Evolutionary conservation across 768 basidiomycete species (phyloP), one percentile per base, ranked within the genome.

Genomic region (Agrocybe praecox): DNA sequence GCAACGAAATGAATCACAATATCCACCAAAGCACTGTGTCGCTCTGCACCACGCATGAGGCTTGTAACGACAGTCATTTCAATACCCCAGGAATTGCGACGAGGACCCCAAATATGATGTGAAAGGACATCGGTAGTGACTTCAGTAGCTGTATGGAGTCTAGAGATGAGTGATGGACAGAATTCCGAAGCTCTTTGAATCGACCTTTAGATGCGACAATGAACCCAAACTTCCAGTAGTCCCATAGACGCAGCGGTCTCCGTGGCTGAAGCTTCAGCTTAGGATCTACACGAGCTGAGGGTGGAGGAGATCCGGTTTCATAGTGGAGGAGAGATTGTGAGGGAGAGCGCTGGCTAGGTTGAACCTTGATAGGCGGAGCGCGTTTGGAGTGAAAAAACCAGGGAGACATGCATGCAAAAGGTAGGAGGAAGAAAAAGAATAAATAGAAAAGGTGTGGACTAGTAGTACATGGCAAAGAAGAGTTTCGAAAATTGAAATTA

Each of bases 11-110:
- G 48, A 79, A 83, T 63, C 57, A 90, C 89, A 45, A 98, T 87
- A 64, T 96, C 91, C 5, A 92, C 87, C 14, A 99, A 79, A 43
- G 87, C 84, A 10, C 90, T 88, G 70, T 96, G 92, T 29, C 84
- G 80, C 14, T 87, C 87, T 29, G 90, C 85, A 40, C 93, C 92
- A 52, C 95, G 86, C 80, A 95, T 90, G 65, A 96, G 80, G 56
- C 84, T 86, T n/a, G 84, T 84, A 14, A 94, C 82, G 26, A 96
- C 80, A 2, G 96, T 96, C 91, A 98, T 93, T 73, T 92, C 90
- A 52, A 95, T 87, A 0, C 95, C 94, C 96, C 96, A 99, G 6
- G 89, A 87, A 67, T 90, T 90, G 67, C 87, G 86, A 43, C 89
- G 86, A 0, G 96, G 95, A 2, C 96, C 96, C 77, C 86, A 89